Evolutionary conservation across 805 yeast species (phyloP).

Genomic region (Yarrowia alimentaria): DNA sequence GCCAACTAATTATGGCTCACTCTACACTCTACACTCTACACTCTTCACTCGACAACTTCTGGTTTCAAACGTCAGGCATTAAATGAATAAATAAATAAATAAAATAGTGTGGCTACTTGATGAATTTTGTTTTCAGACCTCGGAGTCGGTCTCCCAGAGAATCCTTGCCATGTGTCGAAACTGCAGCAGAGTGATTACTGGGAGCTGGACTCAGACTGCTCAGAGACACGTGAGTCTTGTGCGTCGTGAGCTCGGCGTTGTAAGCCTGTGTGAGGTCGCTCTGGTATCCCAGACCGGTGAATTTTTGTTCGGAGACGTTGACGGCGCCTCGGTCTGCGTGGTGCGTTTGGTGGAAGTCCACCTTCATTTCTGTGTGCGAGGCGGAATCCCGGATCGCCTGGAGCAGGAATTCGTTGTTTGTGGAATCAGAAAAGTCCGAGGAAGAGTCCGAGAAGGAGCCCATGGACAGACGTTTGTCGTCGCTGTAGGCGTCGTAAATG

Average conservation of each 20-base stretch:
- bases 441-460: slow-evolving; percentile 11
- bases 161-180: not conserved
- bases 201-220: not conserved
- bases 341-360: too few relatives aligned
- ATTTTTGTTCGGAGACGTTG: too few relatives aligned
- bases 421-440: slow-evolving; percentile 4
- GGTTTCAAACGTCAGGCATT: too few relatives aligned
- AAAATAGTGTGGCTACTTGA: not conserved
- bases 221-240: not conserved
- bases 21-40: too few relatives aligned
- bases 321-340: too few relatives aligned
- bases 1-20: too few relatives aligned
- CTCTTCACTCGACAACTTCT: too few relatives aligned
- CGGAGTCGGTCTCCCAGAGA: not conserved
- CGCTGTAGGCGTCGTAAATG: slow-evolving; percentile 6
- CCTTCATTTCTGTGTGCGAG: too few relatives aligned
- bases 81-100: not conserved
- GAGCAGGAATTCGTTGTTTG: slow-evolving; percentile 14
- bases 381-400: too few relatives aligned
- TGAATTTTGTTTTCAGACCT: not conserved
- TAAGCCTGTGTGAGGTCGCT: not conserved
- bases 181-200: not conserved
- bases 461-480: not conserved
- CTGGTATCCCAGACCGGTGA: not conserved
- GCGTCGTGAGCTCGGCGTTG: not conserved